These are phyloP conservation scores for Aspergillus persii DNA, from an alignment of 2,329 filamentous ascomycete genomes.

Conservation along the genomic window DNA sequence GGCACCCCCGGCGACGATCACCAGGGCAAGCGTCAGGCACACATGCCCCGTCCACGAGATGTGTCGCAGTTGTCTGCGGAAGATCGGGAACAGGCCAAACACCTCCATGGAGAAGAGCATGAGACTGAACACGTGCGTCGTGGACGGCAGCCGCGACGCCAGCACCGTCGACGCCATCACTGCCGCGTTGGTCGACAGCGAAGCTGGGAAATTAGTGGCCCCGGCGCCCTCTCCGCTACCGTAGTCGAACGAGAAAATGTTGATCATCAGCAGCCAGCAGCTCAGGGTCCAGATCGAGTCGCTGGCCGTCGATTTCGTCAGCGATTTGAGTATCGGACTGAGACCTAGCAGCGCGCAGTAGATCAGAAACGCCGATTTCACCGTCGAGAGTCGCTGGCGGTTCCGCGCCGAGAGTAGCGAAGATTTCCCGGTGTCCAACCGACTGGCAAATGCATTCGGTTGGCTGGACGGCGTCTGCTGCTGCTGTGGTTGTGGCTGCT, in stretches of 20 bases:
- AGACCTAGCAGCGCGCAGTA: slow-evolving; percentile 89
- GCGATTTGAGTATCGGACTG: slow-evolving; percentile 90
- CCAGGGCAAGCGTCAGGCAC: slow-evolving; percentile 69
- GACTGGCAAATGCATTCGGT: background rate
- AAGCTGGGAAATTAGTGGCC: slow-evolving; percentile 54
- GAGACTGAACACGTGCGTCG: slow-evolving; percentile 89
- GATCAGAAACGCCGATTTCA: slow-evolving; percentile 89
- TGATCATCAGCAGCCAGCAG: slow-evolving; percentile 87
- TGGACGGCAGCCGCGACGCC: slow-evolving; percentile 82
- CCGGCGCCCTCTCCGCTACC: slow-evolving; percentile 56
- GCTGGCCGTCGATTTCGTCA: slow-evolving; percentile 87
- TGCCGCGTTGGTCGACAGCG: slow-evolving; percentile 88
- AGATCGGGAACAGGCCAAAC: slow-evolving; percentile 96
- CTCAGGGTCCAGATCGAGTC: slow-evolving; percentile 98
- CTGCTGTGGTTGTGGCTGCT: background rate
- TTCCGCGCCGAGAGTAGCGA: slow-evolving; percentile 52
- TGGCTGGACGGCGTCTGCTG: background rate
- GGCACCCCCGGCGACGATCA: slow-evolving; percentile 75
- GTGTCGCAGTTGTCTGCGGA: slow-evolving; percentile 81
- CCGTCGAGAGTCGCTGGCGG: slow-evolving; percentile 69
- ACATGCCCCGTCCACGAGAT: slow-evolving; percentile 80
- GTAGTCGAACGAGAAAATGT: slow-evolving; percentile 98
- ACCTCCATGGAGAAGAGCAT: slow-evolving; percentile 97
- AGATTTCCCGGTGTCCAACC: slow-evolving; percentile 21
- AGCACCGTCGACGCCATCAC: slow-evolving; percentile 95